Percentiles rank a stretch among this genome's conserved stretches.
Conservation (phyloP, 129 eudicot species). For the Flaveria sonorensis region DNA sequence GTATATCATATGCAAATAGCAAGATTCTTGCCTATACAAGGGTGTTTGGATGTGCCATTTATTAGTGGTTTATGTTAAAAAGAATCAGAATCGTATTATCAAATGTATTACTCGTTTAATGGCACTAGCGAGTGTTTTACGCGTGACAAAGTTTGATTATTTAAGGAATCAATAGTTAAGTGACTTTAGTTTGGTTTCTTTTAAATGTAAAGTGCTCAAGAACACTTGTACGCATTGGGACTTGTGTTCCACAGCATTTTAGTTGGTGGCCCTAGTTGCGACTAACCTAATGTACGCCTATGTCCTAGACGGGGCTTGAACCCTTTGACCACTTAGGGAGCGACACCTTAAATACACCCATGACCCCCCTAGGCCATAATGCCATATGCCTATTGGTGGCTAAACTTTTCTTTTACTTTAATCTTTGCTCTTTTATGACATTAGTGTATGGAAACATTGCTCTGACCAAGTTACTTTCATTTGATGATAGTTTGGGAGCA, state of each 20-base stretch:
- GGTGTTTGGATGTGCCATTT: conserved; percentile 9
- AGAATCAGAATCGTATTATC: not conserved
- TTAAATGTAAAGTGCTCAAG: not conserved
- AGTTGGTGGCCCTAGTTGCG: not conserved
- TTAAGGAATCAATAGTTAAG: not conserved
- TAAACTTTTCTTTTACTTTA: not conserved
- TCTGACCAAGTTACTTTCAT: conserved; percentile 19
- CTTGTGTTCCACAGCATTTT: not conserved
- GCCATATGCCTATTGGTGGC: not conserved
- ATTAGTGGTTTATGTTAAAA: not conserved
- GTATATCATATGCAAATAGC: conserved; percentile 7
- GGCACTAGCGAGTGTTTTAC: not conserved
- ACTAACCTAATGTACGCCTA: not conserved
- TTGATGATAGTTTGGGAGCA: conserved; percentile 21
- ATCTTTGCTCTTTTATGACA: not conserved
- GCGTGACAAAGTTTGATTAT: not conserved
- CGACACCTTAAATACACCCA: not conserved
- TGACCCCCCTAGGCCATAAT: not conserved
- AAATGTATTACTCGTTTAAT: not conserved
- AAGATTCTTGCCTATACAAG: not conserved
- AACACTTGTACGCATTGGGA: not conserved
- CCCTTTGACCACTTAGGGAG: not conserved
- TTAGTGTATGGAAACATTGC: conserved; percentile 1
- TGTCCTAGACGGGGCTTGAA: not conserved
- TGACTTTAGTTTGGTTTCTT: not conserved